phyloP scores from a whole-genome alignment of 768 basidiomycete species.

The Mycena epipterygia region DNA sequence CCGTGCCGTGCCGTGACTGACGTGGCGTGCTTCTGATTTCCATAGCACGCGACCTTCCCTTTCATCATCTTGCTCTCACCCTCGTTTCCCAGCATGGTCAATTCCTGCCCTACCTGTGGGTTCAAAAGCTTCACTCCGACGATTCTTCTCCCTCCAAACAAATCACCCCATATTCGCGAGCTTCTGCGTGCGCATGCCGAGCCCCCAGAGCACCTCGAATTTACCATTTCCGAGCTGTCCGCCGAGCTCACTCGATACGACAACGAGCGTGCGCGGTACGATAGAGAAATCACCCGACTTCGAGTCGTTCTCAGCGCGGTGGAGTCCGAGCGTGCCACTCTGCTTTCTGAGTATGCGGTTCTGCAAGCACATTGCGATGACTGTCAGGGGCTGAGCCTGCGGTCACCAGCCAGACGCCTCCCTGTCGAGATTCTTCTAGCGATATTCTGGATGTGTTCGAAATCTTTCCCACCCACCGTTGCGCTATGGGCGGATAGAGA shows the following conservation, averaged over 20 bases:
- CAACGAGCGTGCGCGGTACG: constrained; percentile 23
- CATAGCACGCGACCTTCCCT: constrained; percentile 1
- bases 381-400: constrained; percentile 20
- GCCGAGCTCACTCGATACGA: constrained; percentile 27
- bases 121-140: constrained; percentile 27
- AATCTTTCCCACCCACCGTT: constrained; percentile 22
- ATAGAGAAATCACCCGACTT: constrained; percentile 21
- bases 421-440: constrained; percentile 24
- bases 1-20: too few species aligned
- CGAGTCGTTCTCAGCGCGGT: constrained; percentile 11
- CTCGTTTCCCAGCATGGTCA: constrained; percentile 20
- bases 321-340: constrained; percentile 4
- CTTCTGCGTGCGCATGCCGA: constrained; percentile 27
- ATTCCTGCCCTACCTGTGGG: constrained; percentile 23
- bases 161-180: constrained; percentile 14
- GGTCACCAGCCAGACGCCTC: constrained; percentile 21
- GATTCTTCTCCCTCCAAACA: constrained; percentile 11
- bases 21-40: too few species aligned
- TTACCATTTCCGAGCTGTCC: constrained; percentile 28
- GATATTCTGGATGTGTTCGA: constrained; percentile 23
- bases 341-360: constrained; percentile 17
- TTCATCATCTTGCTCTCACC: constrained; percentile 17
- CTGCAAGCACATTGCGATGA: constrained; percentile 15
- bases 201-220: constrained; percentile 20
- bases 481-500: constrained; percentile 24